Evolutionary conservation across 2,329 filamentous ascomycete genomes (phyloP), one percentile per base, ranked within the genome.

Genomic region (Colletotrichum neosansevieriae): DNA sequence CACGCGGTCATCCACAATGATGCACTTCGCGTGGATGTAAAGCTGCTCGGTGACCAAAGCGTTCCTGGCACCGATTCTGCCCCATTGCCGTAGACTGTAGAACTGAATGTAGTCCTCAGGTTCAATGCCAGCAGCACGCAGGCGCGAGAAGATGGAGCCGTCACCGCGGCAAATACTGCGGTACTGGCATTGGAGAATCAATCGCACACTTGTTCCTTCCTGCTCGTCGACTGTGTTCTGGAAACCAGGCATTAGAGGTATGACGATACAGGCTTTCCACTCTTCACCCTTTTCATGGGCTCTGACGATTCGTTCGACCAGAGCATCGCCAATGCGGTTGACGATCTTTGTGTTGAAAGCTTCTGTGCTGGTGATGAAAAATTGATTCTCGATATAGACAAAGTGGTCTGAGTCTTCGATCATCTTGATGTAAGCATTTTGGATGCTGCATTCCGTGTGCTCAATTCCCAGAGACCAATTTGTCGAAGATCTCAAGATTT

Each of bases 351-450:
- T 93, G 59, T 92, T 92, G 73, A 97, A 90, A 5, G 94, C 94
- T 75, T 96, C 92, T 58, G 93, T 96, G 72, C 93, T 97, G 40
- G 93, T 97, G 78, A 99, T 92, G 82, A 97, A 99, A 81, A 98
- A 99, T 76, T 99, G 96, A 76, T 99, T 99, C 78, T 99, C 96
- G 72, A 98, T 97, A 79, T 99, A 98, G 58, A 98, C 93, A 75
- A 98, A 97, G 78, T 98, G 96, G 54, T 99, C 94, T 2, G 94
- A 98, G 71, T 95, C 92, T 72, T 96, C 91, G 73, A 99, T 99
- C 84, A 97, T 89, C 77, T 97, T 96, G 73, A 97, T 88, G 76
- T 98, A 98, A 3, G 96, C 95, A 71, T 92, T 96, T 86, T 97
- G 94, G 76, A 99, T 98, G 76, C 95, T 98, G 79, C 94, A 91